Evolutionary conservation across 257 asterid species (phyloP).

Genomic region (Solanum gracilifrons): DNA sequence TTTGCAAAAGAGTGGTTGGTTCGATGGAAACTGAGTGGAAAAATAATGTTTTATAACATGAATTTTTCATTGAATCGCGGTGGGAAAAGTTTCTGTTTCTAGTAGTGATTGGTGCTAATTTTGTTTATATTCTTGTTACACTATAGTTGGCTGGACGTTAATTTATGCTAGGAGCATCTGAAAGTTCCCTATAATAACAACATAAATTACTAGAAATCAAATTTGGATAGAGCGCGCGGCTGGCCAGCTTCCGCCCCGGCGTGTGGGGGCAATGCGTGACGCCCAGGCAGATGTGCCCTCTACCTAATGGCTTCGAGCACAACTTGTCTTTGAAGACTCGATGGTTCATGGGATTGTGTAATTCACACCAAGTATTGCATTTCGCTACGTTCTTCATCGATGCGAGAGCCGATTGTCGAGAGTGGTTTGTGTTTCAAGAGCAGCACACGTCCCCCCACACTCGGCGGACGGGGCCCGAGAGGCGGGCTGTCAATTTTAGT

Average conservation of each 20-base stretch:
- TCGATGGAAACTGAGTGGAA: background rate
- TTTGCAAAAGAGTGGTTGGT: background rate
- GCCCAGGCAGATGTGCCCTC: background rate
- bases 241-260: too few relatives aligned
- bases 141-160: too few relatives aligned
- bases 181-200: too few relatives aligned
- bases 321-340: background rate
- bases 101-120: background rate
- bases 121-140: background rate
- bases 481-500: too few relatives aligned
- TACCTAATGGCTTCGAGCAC: background rate
- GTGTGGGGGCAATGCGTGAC: background rate
- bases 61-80: background rate
- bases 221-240: background rate
- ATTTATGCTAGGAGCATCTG: too few relatives aligned
- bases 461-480: too few relatives aligned
- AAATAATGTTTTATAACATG: background rate
- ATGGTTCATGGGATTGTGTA: constrained; percentile 52
- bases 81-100: background rate
- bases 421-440: too few relatives aligned
- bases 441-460: too few relatives aligned
- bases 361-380: constrained; percentile 63
- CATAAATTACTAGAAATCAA: background rate
- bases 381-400: constrained; percentile 48
- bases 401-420: constrained; percentile 16